Conservation (phyloP, 176 grass and related monocot genomes). For the Carex littledalei region DNA sequence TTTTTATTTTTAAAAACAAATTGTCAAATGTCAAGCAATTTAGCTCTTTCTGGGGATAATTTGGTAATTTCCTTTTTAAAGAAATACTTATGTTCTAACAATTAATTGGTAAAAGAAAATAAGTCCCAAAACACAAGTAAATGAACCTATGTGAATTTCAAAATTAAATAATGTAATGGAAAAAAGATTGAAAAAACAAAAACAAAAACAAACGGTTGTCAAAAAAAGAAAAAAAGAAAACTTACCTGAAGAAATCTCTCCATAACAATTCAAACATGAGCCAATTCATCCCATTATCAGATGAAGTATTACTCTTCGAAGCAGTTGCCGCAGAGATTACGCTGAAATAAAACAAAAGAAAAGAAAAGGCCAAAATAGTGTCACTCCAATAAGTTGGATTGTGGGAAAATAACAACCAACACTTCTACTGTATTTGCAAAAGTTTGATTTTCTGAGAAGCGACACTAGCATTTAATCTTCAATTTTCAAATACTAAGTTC, state of each 20-base stretch:
- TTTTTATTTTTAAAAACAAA: background rate
- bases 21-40: background rate
- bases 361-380: background rate
- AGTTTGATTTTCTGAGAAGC: background rate
- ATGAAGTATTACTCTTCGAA: conserved; percentile 31
- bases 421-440: background rate
- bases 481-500: background rate
- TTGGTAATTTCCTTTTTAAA: background rate
- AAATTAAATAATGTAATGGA: background rate
- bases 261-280: conserved; percentile 91
- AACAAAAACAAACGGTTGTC: background rate
- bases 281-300: conserved; percentile 86
- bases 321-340: conserved; percentile 34
- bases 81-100: background rate
- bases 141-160: background rate
- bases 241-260: conserved; percentile 99
- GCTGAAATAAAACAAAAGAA: conserved; percentile 33
- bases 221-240: background rate
- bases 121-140: background rate
- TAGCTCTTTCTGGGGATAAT: background rate
- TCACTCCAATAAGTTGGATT: background rate
- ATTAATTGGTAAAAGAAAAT: conserved; percentile 6
- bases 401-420: background rate
- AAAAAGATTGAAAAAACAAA: background rate
- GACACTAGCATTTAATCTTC: background rate